phyloP scores from a whole-genome alignment of 75 land plant genomes.

The Pinus albicaulis region DNA sequence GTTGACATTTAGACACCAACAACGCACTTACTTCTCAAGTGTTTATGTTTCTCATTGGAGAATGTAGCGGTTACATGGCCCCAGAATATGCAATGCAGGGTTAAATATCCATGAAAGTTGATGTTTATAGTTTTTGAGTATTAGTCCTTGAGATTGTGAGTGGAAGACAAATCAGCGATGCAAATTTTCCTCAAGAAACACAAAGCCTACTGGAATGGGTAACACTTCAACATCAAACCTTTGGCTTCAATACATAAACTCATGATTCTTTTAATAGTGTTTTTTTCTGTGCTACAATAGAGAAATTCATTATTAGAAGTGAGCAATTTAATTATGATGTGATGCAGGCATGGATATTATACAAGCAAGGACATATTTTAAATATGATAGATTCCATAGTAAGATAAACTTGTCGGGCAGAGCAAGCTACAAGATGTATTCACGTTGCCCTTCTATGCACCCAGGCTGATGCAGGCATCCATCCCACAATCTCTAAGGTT shows the following conservation, averaged over 20 bases:
- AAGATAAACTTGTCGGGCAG: background rate
- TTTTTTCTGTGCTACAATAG: background rate
- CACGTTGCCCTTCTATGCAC: slow-evolving; percentile 13
- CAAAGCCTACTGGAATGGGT: background rate
- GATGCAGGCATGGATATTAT: background rate
- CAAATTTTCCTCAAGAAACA: background rate
- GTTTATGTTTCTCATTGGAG: background rate
- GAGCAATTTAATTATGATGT: background rate
- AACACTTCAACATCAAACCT: background rate
- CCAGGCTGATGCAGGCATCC: background rate
- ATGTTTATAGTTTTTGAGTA: slow-evolving; percentile 21
- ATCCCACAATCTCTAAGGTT: slow-evolving; percentile 7
- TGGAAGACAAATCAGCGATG: slow-evolving; percentile 11
- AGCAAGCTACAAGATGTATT: slow-evolving; percentile 10
- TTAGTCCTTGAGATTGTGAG: slow-evolving; percentile 13
- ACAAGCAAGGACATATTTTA: background rate
- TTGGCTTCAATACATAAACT: background rate
- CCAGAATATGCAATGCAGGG: slow-evolving; percentile 17
- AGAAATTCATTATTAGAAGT: background rate
- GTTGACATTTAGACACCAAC: no score
- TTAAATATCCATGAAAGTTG: slow-evolving; percentile 1
- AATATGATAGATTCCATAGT: background rate
- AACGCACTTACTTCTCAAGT: background rate
- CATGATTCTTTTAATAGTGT: background rate
- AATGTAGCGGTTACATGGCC: slow-evolving; percentile 12